Percentiles rank a stretch among this genome's conserved stretches.
phyloP scores from a whole-genome alignment of 2,329 filamentous ascomycete genomes.

The Alternaria gaisen region DNA sequence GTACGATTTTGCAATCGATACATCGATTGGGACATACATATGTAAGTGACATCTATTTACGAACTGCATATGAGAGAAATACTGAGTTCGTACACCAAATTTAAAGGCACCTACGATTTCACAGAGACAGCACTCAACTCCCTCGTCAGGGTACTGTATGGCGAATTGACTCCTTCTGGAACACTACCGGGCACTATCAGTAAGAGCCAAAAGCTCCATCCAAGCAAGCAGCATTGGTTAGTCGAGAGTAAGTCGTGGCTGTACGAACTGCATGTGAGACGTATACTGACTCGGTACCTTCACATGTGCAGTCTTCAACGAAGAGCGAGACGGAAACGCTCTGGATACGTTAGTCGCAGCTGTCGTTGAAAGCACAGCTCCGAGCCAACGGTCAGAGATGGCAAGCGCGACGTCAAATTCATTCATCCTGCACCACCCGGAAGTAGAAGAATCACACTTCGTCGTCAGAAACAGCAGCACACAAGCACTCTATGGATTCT shows the following conservation, averaged over 20 bases:
- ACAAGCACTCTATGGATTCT: slow-evolving; percentile 89
- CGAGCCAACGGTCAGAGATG: slow-evolving; percentile 73
- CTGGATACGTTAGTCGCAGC: slow-evolving; percentile 78
- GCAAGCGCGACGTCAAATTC: slow-evolving; percentile 74
- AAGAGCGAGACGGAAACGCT: slow-evolving; percentile 75
- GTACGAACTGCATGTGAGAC: neutral
- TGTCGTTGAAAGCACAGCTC: slow-evolving; percentile 71
- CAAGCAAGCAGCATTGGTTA: slow-evolving; percentile 79
- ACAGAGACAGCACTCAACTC: slow-evolving; percentile 90
- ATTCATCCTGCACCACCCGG: slow-evolving; percentile 76
- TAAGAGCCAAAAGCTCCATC: neutral
- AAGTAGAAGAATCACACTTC: slow-evolving; percentile 83
- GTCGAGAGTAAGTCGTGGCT: slow-evolving; percentile 68
- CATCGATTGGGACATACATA: slow-evolving; percentile 87
- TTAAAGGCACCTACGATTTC: slow-evolving; percentile 82
- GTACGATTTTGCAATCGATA: slow-evolving; percentile 95
- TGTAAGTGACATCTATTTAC: slow-evolving; percentile 64
- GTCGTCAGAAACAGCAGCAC: slow-evolving; percentile 95
- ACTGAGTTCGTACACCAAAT: neutral
- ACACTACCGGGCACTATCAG: slow-evolving; percentile 75
- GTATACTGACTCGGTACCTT: neutral
- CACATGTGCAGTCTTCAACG: slow-evolving; percentile 75
- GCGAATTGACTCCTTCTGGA: slow-evolving; percentile 69
- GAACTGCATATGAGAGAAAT: neutral
- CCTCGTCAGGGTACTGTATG: slow-evolving; percentile 83